Percentiles rank a stretch among this genome's conserved stretches.
Conservation (phyloP, 2,329 filamentous ascomycete species). For the Xylaria sp. region DNA sequence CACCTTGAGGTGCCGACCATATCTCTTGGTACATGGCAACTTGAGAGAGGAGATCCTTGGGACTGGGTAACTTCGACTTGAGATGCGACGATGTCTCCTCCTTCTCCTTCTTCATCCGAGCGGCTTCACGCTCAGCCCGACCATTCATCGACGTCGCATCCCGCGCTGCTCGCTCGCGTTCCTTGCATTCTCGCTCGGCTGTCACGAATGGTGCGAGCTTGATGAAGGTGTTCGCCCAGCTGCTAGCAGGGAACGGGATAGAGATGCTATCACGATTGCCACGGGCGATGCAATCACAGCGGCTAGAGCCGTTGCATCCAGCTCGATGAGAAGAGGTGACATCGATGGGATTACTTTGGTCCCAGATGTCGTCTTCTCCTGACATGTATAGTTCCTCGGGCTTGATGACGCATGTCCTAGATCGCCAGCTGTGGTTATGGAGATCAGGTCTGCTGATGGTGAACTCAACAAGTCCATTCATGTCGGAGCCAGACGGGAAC, state of each 20-base stretch:
- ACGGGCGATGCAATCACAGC: conserved; percentile 47
- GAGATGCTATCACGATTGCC: conserved; percentile 45
- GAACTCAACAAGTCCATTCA: conserved; percentile 56
- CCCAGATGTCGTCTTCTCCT: conserved; percentile 38
- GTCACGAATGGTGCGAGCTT: conserved; percentile 49
- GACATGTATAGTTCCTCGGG: conserved; percentile 49
- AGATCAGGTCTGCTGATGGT: conserved; percentile 49
- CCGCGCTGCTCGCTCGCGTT: conserved; percentile 24
- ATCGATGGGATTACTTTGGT: conserved; percentile 47
- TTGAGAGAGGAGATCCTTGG: conserved; percentile 52
- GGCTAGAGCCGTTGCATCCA: conserved; percentile 41
- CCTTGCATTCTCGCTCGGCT: conserved; percentile 28
- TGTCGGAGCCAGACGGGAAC: conserved; percentile 55
- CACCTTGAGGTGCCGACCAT: conserved; percentile 49
- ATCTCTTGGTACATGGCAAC: conserved; percentile 65
- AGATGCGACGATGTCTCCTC: conserved; percentile 28
- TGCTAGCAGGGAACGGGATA: conserved; percentile 53
- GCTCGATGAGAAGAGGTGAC: conserved; percentile 45
- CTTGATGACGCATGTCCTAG: conserved; percentile 52
- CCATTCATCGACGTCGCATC: conserved; percentile 23
- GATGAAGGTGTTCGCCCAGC: conserved; percentile 55
- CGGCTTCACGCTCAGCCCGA: conserved; percentile 26
- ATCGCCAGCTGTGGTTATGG: conserved; percentile 55
- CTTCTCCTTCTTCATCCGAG: conserved; percentile 32
- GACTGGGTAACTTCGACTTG: conserved; percentile 25